phyloP scores from a whole-genome alignment of 768 basidiomycete species.

The Boletales sp. region DNA sequence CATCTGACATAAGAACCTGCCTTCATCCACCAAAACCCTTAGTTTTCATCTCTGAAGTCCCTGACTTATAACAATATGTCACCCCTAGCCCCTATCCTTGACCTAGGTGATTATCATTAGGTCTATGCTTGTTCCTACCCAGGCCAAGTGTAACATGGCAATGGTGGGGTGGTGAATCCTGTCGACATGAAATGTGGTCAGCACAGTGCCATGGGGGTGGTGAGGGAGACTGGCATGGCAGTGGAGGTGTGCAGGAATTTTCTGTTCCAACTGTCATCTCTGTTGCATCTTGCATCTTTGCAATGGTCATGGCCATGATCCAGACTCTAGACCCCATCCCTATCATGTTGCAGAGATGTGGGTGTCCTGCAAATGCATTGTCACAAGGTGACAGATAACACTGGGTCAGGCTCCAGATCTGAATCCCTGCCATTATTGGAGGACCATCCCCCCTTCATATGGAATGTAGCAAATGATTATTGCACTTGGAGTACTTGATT shows the following conservation, averaged over 20 bases:
- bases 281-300: constrained; percentile 12
- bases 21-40: no score
- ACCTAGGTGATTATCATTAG: no score
- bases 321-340: constrained; percentile 19
- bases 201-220: constrained; percentile 26
- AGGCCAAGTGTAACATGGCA: no score
- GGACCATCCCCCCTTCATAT: no score
- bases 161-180: constrained; percentile 24
- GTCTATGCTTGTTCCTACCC: no score
- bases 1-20: no score
- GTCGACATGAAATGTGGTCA: constrained; percentile 18
- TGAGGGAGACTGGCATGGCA: constrained; percentile 26
- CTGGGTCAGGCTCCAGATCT: constrained; percentile 36
- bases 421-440: no score
- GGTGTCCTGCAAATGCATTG: constrained; percentile 27
- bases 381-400: constrained; percentile 31
- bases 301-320: constrained; percentile 20
- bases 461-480: no score
- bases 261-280: constrained; percentile 20
- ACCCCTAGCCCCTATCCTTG: no score
- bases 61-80: no score
- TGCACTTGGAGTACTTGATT: no score
- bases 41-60: no score
- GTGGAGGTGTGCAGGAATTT: constrained; percentile 35
- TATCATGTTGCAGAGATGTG: constrained; percentile 30